These are phyloP conservation scores for Cercospora nicotianae DNA, from an alignment of 2,329 filamentous ascomycete genomes.

Conservation along the genomic window DNA sequence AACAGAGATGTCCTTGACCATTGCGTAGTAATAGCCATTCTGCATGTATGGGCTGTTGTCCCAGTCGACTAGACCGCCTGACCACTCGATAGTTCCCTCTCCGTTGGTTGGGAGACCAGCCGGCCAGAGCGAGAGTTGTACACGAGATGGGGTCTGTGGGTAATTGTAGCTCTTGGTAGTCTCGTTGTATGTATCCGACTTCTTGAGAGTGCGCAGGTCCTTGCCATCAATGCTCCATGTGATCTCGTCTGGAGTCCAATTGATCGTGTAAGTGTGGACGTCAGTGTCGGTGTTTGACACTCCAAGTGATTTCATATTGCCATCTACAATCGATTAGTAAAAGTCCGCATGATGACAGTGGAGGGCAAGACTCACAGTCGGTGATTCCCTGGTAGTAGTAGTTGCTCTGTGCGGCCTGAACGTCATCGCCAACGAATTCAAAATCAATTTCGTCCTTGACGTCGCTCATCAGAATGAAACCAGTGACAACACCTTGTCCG, in stretches of 20 bases:
- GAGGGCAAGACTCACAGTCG: conserved; percentile 66
- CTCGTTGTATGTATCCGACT: conserved; percentile 79
- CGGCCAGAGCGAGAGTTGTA: conserved; percentile 96
- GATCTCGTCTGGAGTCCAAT: conserved; percentile 85
- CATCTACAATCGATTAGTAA: conserved; percentile 55
- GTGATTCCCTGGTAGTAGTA: conserved; percentile 95
- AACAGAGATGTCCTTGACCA: conserved; percentile 73
- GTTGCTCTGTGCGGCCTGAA: conserved; percentile 81
- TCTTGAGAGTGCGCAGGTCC: conserved; percentile 70
- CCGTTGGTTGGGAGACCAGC: conserved; percentile 78
- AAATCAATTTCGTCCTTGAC: conserved; percentile 99
- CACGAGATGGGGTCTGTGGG: conserved; percentile 86
- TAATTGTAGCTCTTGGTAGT: conserved; percentile 79
- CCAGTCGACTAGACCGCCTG: conserved; percentile 90
- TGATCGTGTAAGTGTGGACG: conserved; percentile 87
- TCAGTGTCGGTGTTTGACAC: conserved; percentile 70
- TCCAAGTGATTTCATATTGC: conserved; percentile 71
- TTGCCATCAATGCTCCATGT: conserved; percentile 86
- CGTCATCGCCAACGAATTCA: conserved; percentile 83
- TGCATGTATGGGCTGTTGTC: conserved; percentile 74
- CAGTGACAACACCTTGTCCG: conserved; percentile 88
- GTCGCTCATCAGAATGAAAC: conserved; percentile 92
- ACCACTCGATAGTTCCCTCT: conserved; percentile 85
- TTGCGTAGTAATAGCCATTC: conserved; percentile 86
- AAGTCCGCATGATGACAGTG: neutral